Percentiles rank a stretch among this genome's conserved stretches.
These are phyloP conservation scores for Botrytis pseudocinerea DNA, from an alignment of 2,329 filamentous ascomycete species.

Conservation along the genomic window DNA sequence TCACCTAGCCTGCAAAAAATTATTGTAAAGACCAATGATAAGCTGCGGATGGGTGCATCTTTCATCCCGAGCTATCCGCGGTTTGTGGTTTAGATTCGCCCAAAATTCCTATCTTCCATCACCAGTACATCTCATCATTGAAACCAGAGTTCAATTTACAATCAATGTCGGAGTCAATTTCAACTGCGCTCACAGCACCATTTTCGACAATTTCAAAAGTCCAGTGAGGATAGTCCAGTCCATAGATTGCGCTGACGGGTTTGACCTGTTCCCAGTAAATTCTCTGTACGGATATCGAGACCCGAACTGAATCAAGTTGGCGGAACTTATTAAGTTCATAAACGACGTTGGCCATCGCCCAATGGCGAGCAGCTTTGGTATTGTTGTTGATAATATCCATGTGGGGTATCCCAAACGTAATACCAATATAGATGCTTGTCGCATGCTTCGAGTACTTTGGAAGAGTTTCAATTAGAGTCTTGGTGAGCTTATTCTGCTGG, in stretches of 20 bases:
- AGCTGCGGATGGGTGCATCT: not conserved
- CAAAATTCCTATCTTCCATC: not conserved
- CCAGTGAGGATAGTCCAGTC: not conserved
- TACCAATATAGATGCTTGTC: not conserved
- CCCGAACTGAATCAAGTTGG: not conserved
- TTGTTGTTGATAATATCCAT: not conserved
- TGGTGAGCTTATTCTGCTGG: not conserved
- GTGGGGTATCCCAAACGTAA: not conserved
- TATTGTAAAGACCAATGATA: not conserved
- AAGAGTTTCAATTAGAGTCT: not conserved
- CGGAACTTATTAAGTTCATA: not conserved
- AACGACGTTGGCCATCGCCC: not conserved
- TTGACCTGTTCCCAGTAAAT: not conserved
- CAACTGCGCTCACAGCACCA: not conserved
- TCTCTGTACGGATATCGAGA: not conserved
- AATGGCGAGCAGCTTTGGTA: slow-evolving; percentile 9
- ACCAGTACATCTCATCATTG: not conserved
- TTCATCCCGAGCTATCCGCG: not conserved
- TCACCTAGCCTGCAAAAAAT: not conserved
- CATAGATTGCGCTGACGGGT: not conserved
- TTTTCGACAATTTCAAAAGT: not conserved
- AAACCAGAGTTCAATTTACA: not conserved
- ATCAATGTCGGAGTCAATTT: not conserved
- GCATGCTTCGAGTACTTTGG: not conserved
- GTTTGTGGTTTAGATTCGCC: not conserved